Conservation (phyloP, 345 rosid species). For the Pistacia vera region DNA sequence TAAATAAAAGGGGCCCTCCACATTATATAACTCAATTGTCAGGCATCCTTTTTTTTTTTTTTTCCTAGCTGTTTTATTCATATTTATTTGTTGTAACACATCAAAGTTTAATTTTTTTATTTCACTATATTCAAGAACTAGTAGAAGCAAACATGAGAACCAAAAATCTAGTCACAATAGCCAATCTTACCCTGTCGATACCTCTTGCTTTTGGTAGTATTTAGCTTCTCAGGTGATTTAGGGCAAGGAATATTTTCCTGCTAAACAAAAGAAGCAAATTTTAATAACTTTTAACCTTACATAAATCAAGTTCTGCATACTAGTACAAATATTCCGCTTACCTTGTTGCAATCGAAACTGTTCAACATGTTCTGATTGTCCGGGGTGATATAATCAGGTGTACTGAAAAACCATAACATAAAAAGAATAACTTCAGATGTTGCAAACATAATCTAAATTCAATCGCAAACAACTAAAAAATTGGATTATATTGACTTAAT, state of each 20-base stretch:
- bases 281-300: not conserved
- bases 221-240: slow-evolving; percentile 81
- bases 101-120: not conserved
- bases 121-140: not conserved
- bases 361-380: slow-evolving; percentile 66
- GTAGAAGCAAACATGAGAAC: not conserved
- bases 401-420: slow-evolving; percentile 50
- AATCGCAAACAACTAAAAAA: not conserved
- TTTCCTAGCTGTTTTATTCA: not conserved
- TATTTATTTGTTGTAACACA: not conserved
- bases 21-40: not conserved
- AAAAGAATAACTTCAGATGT: not conserved
- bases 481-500: not conserved
- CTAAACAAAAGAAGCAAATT: slow-evolving; percentile 8
- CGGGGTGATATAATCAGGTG: slow-evolving; percentile 96
- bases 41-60: not conserved
- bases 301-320: not conserved
- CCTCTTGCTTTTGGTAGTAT: slow-evolving; percentile 59
- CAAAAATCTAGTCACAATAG: not conserved
- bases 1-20: not conserved
- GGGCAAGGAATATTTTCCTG: slow-evolving; percentile 88
- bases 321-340: slow-evolving; percentile 18
- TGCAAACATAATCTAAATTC: not conserved
- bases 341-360: slow-evolving; percentile 70
- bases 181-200: slow-evolving; percentile 54